Conservation (phyloP, 2,329 filamentous ascomycete species). For the Botryotinia convoluta region DNA sequence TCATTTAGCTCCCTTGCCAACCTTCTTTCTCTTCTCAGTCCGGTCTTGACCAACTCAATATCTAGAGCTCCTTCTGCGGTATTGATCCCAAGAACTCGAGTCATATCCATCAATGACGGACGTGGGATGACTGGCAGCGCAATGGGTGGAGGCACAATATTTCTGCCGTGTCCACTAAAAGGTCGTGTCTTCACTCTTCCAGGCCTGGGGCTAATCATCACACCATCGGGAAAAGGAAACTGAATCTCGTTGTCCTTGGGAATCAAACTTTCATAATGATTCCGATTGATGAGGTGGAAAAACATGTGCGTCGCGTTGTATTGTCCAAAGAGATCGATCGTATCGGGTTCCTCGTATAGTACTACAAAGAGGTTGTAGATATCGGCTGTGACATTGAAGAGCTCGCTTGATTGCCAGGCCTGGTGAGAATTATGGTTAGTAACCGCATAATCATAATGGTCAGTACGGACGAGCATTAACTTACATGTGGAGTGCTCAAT, state of each 20-base stretch:
- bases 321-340: background rate
- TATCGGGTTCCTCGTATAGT: background rate
- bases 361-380: constrained; percentile 6
- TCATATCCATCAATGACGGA: background rate
- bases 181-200: background rate
- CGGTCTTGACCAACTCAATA: background rate
- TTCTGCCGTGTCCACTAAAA: background rate
- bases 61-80: background rate
- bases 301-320: constrained; percentile 1
- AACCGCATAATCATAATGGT: too few relatives aligned
- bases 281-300: background rate
- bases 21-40: background rate
- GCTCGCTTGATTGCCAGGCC: constrained; percentile 1
- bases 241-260: background rate
- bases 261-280: background rate
- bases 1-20: background rate
- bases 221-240: constrained; percentile 8
- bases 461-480: background rate
- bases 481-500: background rate
- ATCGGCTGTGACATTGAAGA: constrained; percentile 7
- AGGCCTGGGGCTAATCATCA: background rate
- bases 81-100: constrained; percentile 1
- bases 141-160: background rate
- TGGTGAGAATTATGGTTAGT: background rate
- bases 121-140: background rate